A percentile compares a stretch with the other conserved stretches of the same genome.
Evolutionary conservation across 768 basidiomycete genomes (phyloP).

Genomic region (Postia placenta): DNA sequence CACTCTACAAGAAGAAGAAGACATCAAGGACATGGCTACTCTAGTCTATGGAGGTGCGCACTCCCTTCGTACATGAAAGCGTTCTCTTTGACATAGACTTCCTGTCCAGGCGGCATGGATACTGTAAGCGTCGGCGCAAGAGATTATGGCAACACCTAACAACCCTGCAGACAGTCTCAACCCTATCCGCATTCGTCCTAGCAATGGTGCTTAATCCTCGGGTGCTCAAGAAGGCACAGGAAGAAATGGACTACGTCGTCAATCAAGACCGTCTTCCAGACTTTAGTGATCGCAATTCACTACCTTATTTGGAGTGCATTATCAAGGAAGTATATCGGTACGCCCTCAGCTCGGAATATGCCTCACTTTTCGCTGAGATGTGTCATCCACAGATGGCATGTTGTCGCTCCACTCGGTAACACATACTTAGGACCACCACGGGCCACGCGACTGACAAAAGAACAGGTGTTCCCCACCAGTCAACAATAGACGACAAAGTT

Average conservation of each 20-base stretch:
- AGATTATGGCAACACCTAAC: not conserved
- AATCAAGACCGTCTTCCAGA: conserved; percentile 30
- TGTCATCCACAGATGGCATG: too few species aligned
- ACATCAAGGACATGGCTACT: conserved; percentile 10
- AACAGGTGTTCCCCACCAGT: not conserved
- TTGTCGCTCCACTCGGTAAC: too few species aligned
- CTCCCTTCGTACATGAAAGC: not conserved
- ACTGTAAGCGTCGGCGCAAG: not conserved
- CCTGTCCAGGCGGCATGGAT: not conserved
- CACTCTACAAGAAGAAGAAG: conserved; percentile 6
- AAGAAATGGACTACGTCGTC: conserved; percentile 33
- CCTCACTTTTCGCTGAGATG: not conserved
- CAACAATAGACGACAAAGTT: not conserved
- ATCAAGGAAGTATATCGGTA: conserved; percentile 25
- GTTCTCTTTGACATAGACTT: not conserved
- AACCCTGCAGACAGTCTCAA: not conserved
- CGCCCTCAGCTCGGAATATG: not conserved
- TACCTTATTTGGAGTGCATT: conserved; percentile 34
- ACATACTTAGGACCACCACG: too few species aligned
- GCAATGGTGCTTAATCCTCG: conserved; percentile 31
- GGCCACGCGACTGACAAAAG: too few species aligned
- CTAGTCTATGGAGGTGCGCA: conserved; percentile 7
- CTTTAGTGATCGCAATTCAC: conserved; percentile 27
- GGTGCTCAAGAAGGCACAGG: conserved; percentile 29
- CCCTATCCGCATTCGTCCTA: conserved; percentile 24